Conservation (phyloP, 805 yeast genomes). For the Myxozyma nipponensis region DNA sequence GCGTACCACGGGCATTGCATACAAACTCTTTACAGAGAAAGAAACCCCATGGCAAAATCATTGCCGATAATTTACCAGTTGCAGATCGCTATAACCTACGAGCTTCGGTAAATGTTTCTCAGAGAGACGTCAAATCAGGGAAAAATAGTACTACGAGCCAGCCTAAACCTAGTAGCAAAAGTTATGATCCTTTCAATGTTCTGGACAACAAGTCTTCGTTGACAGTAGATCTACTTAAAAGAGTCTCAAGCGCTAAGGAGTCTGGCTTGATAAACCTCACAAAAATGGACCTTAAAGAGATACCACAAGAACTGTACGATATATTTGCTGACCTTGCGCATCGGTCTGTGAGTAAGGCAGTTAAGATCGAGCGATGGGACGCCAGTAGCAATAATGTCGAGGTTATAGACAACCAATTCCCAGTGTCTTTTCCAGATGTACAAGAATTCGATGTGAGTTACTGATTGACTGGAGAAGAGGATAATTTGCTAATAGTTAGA, state of each 20-base stretch:
- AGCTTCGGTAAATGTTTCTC: too few relatives aligned
- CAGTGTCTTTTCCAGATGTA: constrained; percentile 3
- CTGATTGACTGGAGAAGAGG: background rate
- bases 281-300: background rate
- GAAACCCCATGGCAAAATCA: too few relatives aligned
- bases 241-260: constrained; percentile 5
- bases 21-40: too few relatives aligned
- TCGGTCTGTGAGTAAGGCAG: background rate
- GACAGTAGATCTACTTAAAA: background rate
- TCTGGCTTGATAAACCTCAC: constrained; percentile 13
- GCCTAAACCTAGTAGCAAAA: too few relatives aligned
- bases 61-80: too few relatives aligned
- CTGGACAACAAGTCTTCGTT: background rate
- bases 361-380: constrained; percentile 3
- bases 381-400: constrained; percentile 14
- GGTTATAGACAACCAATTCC: constrained; percentile 10
- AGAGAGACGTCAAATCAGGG: too few relatives aligned
- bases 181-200: constrained; percentile 3
- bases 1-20: too few relatives aligned
- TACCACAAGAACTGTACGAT: constrained; percentile 19
- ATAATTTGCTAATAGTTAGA: constrained; percentile 1
- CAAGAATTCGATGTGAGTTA: constrained; percentile 14
- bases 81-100: too few relatives aligned
- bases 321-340: background rate
- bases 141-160: too few relatives aligned